Evolutionary conservation across 768 basidiomycete genomes (phyloP).

Genomic region (Lentinula boryana): DNA sequence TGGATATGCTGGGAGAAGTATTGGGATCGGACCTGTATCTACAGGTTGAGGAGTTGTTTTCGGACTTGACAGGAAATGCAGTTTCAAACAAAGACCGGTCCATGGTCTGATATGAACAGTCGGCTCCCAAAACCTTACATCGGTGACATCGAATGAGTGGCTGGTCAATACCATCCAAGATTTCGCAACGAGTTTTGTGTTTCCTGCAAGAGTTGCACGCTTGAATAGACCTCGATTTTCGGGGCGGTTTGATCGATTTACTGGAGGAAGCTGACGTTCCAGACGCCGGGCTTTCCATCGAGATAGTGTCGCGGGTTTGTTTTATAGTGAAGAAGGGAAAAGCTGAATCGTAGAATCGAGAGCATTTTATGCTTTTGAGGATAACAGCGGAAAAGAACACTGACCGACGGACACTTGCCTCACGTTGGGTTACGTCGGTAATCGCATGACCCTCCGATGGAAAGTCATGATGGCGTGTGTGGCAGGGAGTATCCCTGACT

Average conservation of each 20-base stretch:
- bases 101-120: slow-evolving; percentile 33
- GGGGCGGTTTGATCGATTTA: slow-evolving; percentile 20
- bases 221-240: slow-evolving; percentile 10
- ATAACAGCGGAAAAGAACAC: background rate
- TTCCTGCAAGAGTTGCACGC: slow-evolving; percentile 37
- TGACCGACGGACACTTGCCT: background rate
- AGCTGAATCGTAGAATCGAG: background rate
- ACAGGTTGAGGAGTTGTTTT: background rate
- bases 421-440: background rate
- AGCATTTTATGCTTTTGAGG: background rate
- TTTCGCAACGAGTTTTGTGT: slow-evolving; percentile 38
- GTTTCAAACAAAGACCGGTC: slow-evolving; percentile 2
- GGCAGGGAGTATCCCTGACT: background rate
- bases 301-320: background rate
- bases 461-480: background rate
- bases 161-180: slow-evolving; percentile 28
- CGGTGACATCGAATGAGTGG: slow-evolving; percentile 29
- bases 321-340: background rate
- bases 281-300: background rate
- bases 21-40: background rate
- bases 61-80: background rate
- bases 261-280: background rate
- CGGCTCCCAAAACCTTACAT: slow-evolving; percentile 30
- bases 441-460: background rate
- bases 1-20: background rate